A percentile compares a stretch with the other conserved stretches of the same genome.
These are phyloP conservation scores for Trifolium dubium DNA, from an alignment of 306 rosid species.

Conservation along the genomic window DNA sequence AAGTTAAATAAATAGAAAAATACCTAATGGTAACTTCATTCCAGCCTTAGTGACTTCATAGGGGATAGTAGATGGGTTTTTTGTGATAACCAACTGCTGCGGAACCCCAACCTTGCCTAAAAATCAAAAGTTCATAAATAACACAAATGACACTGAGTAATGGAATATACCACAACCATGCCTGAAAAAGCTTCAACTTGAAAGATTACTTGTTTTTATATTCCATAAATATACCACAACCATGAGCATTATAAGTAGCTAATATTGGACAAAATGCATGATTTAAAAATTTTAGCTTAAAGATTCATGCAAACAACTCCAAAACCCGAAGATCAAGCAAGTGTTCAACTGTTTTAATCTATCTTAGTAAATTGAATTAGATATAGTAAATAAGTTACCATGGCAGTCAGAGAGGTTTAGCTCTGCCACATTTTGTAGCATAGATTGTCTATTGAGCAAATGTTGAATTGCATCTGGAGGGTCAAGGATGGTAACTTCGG, in stretches of 20 bases:
- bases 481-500: constrained; percentile 55
- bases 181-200: not conserved
- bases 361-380: not conserved
- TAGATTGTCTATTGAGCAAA: constrained; percentile 59
- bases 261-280: constrained; percentile 11
- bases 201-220: not conserved
- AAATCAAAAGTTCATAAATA: constrained; percentile 24
- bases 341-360: constrained; percentile 3
- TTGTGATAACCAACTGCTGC: constrained; percentile 46
- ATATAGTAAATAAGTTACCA: constrained; percentile 46
- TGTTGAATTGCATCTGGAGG: constrained; percentile 57
- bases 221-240: not conserved
- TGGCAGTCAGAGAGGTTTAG: constrained; percentile 54
- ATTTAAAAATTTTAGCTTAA: constrained; percentile 12
- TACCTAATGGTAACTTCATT: constrained; percentile 59
- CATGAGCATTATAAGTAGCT: not conserved
- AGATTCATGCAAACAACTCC: constrained; percentile 20
- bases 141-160: not conserved
- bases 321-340: not conserved
- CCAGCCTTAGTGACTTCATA: constrained; percentile 51
- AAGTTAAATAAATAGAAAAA: not conserved
- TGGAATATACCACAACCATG: not conserved
- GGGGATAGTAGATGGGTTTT: constrained; percentile 52
- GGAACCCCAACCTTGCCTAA: constrained; percentile 59
- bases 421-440: constrained; percentile 61